Percentiles rank a stretch among this genome's conserved stretches.
Conservation (phyloP, 2,329 filamentous ascomycete species). For the Colletotrichum trifolii region DNA sequence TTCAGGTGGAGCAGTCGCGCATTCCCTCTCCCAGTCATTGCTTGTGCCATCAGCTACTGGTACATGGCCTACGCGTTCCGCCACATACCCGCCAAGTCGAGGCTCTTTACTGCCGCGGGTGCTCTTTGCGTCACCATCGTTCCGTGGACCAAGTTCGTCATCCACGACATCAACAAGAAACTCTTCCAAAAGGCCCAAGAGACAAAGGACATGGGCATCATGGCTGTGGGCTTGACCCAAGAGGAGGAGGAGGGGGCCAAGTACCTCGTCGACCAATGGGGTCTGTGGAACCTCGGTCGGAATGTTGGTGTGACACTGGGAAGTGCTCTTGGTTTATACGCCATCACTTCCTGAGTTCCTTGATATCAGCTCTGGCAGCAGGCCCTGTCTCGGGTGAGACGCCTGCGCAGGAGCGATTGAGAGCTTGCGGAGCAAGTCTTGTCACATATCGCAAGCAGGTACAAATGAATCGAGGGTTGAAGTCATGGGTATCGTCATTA, state of each 20-base stretch:
- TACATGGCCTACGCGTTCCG: conserved; percentile 55
- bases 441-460: background rate
- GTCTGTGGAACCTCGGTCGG: conserved; percentile 60
- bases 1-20: conserved; percentile 52
- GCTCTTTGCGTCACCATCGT: conserved; percentile 56
- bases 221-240: conserved; percentile 50
- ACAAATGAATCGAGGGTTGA: background rate
- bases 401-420: background rate
- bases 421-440: no score
- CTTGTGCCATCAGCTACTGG: conserved; percentile 54
- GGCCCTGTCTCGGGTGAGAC: background rate
- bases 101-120: conserved; percentile 59
- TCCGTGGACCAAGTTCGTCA: conserved; percentile 62
- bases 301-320: conserved; percentile 44
- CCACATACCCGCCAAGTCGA: conserved; percentile 45
- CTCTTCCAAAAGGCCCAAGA: conserved; percentile 56
- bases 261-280: conserved; percentile 67
- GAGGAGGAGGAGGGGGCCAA: conserved; percentile 58
- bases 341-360: conserved; percentile 37
- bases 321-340: conserved; percentile 44
- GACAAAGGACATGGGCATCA: conserved; percentile 48
- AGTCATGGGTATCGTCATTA: conserved; percentile 34
- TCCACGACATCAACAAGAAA: conserved; percentile 60
- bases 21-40: conserved; percentile 52
- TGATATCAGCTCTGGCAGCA: background rate